Conservation (phyloP, 1,284 basidiomycete species). For the Coniferiporia sulphurascens region DNA sequence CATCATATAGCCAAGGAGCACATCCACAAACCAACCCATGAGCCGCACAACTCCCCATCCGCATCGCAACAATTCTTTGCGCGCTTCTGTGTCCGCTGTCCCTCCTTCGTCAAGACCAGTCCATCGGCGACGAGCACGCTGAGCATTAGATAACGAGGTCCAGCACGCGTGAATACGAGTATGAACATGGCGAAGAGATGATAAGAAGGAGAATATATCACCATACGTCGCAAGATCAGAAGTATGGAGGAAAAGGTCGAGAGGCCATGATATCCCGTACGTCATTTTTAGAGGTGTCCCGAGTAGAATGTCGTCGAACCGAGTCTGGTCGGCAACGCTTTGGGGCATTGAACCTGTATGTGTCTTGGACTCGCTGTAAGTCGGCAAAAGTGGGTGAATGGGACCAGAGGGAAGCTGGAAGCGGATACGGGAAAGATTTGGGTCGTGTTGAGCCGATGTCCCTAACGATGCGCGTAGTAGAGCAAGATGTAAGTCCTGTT, state of each 20-base stretch:
- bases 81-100: conserved; percentile 61
- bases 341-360: conserved; percentile 29
- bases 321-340: conserved; percentile 35
- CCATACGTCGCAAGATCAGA: conserved; percentile 73
- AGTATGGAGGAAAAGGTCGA: conserved; percentile 83
- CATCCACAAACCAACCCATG: conserved; percentile 91
- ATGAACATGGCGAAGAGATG: conserved; percentile 79
- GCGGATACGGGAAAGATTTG: conserved; percentile 60
- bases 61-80: conserved; percentile 62
- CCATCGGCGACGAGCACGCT: conserved; percentile 76
- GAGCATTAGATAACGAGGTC: conserved; percentile 77
- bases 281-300: conserved; percentile 71
- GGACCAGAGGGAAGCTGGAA: conserved; percentile 77
- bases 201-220: conserved; percentile 77
- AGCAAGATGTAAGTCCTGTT: conserved; percentile 81
- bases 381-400: conserved; percentile 70
- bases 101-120: conserved; percentile 86
- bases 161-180: conserved; percentile 75
- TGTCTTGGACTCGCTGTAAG: conserved; percentile 39
- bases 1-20: conserved; percentile 78
- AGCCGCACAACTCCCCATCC: conserved; percentile 83
- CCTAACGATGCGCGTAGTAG: conserved; percentile 79
- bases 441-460: conserved; percentile 79
- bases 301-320: conserved; percentile 71
- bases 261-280: conserved; percentile 76